phyloP scores from a whole-genome alignment of 768 basidiomycete species.

The Pleurotus salmoneostramineus region DNA sequence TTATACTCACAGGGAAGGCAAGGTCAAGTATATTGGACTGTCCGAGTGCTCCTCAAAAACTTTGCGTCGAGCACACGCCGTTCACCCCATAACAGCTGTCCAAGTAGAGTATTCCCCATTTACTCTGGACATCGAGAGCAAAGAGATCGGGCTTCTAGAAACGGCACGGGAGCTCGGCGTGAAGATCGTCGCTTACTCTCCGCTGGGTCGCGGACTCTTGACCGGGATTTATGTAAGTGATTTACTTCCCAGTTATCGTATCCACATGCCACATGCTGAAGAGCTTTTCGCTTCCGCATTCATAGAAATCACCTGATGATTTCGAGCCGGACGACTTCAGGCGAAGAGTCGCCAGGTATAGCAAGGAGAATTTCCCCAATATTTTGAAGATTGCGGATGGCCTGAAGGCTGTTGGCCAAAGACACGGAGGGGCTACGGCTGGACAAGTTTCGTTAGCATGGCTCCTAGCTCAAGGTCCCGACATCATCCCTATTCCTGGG shows the following conservation, averaged over 20 bases:
- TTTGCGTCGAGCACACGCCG: slow-evolving; percentile 44
- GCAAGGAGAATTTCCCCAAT: slow-evolving; percentile 43
- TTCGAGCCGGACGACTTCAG: slow-evolving; percentile 39
- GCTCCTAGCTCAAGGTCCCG: slow-evolving; percentile 42
- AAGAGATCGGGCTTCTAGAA: slow-evolving; percentile 34
- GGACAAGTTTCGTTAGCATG: slow-evolving; percentile 49
- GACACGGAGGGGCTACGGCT: slow-evolving; percentile 32
- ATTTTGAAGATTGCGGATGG: slow-evolving; percentile 38
- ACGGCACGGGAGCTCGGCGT: slow-evolving; percentile 47
- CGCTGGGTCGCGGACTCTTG: slow-evolving; percentile 48
- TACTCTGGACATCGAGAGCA: slow-evolving; percentile 41
- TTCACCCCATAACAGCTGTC: slow-evolving; percentile 47
- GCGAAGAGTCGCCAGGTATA: slow-evolving; percentile 30
- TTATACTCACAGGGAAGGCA: slow-evolving; percentile 27
- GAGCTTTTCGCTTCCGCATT: not conserved
- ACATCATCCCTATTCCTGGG: slow-evolving; percentile 46
- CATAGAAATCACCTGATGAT: slow-evolving; percentile 29
- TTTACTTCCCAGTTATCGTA: slow-evolving; percentile 12
- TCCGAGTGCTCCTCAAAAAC: slow-evolving; percentile 45
- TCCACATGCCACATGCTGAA: no score
- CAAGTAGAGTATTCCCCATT: slow-evolving; percentile 53
- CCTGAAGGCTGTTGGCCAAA: slow-evolving; percentile 27
- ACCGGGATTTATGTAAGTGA: slow-evolving; percentile 39
- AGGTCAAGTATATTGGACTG: slow-evolving; percentile 46
- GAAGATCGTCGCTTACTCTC: slow-evolving; percentile 46